These are phyloP conservation scores for Rhodotorula graminis DNA, from an alignment of 768 basidiomycete species.

Conservation along the genomic window DNA sequence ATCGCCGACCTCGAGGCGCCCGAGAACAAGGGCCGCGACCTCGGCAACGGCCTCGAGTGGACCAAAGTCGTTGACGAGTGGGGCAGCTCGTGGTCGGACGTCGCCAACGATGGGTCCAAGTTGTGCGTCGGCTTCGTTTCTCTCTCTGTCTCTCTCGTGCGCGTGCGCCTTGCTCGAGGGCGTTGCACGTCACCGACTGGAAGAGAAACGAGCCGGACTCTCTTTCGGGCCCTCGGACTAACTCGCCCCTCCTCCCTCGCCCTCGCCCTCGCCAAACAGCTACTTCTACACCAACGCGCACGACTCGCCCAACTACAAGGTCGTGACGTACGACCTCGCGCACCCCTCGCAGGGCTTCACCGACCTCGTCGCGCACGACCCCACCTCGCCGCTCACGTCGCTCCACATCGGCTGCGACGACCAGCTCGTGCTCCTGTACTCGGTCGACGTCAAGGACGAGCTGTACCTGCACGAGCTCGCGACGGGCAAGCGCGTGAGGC, in stretches of 20 bases:
- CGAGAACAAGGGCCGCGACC: conserved; percentile 41
- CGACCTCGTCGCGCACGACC: conserved; percentile 67
- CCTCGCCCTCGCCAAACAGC: neutral
- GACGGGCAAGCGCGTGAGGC: conserved; percentile 55
- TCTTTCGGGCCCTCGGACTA: no score
- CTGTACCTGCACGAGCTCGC: conserved; percentile 62
- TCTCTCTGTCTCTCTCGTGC: no score
- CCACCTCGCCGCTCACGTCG: conserved; percentile 59
- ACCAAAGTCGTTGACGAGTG: conserved; percentile 65
- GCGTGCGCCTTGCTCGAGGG: no score
- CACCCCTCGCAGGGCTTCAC: conserved; percentile 48
- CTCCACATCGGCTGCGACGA: conserved; percentile 54
- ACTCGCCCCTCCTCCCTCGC: no score
- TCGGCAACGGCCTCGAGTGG: conserved; percentile 66
- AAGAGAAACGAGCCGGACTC: no score
- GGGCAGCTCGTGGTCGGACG: conserved; percentile 54
- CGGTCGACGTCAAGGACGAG: conserved; percentile 74
- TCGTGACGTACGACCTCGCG: conserved; percentile 29
- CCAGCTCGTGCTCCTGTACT: conserved; percentile 61
- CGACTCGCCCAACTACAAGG: conserved; percentile 38
- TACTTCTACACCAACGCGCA: conserved; percentile 40
- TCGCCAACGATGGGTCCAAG: conserved; percentile 39
- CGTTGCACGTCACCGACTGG: no score
- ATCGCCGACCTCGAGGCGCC: conserved; percentile 59
- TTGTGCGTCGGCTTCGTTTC: conserved; percentile 17